Evolutionary conservation across 2,329 filamentous ascomycete species (phyloP).

Genomic region (Ophiostoma ulmi): DNA sequence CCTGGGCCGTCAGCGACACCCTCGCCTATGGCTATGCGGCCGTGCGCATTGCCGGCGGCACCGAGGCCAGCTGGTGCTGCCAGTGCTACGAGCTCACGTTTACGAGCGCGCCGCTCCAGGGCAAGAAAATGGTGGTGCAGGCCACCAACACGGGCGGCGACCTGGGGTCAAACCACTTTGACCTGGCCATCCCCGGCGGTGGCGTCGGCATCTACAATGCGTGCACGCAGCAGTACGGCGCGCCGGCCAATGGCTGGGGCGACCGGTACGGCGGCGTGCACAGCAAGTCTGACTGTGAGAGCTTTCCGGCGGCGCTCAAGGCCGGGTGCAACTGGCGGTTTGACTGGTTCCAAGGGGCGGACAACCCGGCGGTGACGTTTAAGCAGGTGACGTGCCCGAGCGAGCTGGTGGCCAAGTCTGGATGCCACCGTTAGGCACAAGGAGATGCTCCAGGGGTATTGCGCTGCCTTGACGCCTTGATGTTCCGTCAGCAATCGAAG

Average conservation of each 20-base stretch:
- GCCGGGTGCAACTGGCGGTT: constrained; percentile 59
- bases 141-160: constrained; percentile 56
- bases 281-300: constrained; percentile 46
- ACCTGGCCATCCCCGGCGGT: constrained; percentile 49
- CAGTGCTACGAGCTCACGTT: constrained; percentile 58
- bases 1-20: constrained; percentile 47
- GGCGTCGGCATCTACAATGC: constrained; percentile 51
- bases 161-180: constrained; percentile 51
- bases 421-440: constrained; percentile 30
- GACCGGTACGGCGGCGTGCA: constrained; percentile 54
- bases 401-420: constrained; percentile 41
- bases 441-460: too few relatives aligned
- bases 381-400: constrained; percentile 52
- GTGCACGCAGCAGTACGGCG: constrained; percentile 42
- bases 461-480: too few relatives aligned
- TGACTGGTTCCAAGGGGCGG: constrained; percentile 56
- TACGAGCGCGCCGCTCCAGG: constrained; percentile 47
- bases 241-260: constrained; percentile 49
- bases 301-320: constrained; percentile 50
- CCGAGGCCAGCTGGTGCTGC: constrained; percentile 46
- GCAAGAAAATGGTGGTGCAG: constrained; percentile 58
- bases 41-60: constrained; percentile 41
- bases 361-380: constrained; percentile 54
- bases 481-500: too few relatives aligned
- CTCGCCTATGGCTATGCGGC: constrained; percentile 53